Percentiles rank a stretch among this genome's conserved stretches.
phyloP scores from a whole-genome alignment of 2,329 filamentous ascomycete genomes.

The Xylariaceae sp. region DNA sequence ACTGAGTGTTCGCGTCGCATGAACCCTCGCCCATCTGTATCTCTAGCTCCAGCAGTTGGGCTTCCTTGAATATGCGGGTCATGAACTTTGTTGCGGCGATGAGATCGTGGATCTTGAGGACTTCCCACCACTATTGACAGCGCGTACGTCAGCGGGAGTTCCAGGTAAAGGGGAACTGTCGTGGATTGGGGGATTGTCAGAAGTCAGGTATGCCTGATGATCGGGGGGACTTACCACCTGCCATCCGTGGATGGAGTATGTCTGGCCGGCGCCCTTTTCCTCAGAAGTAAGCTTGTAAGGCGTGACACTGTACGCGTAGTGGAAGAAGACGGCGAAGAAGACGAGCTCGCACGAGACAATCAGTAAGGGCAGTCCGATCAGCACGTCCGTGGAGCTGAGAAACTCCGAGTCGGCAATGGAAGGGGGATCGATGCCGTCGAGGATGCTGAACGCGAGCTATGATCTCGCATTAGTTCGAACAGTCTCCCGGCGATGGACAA shows the following conservation, averaged over 20 bases:
- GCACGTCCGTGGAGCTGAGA: constrained; percentile 14
- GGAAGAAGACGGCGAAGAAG: constrained; percentile 20
- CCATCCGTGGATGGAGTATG: too few species aligned
- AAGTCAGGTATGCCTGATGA: too few species aligned
- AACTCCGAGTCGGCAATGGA: constrained; percentile 9
- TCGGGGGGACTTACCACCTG: too few species aligned
- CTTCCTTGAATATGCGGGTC: constrained; percentile 6
- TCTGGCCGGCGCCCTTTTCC: too few species aligned
- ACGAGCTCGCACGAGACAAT: constrained; percentile 14
- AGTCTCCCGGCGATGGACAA: not conserved
- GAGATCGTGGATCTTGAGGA: constrained; percentile 10
- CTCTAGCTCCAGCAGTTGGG: too few species aligned
- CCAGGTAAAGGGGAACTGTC: too few species aligned
- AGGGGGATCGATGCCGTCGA: constrained; percentile 8
- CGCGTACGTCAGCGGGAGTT: not conserved
- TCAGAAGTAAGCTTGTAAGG: constrained; percentile 17
- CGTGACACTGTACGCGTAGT: constrained; percentile 19
- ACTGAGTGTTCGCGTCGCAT: not conserved
- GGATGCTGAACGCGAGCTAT: constrained; percentile 17
- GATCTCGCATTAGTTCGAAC: not conserved
- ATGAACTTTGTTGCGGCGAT: constrained; percentile 4
- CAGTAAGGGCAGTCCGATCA: constrained; percentile 18
- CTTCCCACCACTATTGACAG: not conserved
- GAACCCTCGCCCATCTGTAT: too few species aligned
- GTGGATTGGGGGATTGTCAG: too few species aligned